Percentiles rank a stretch among this genome's conserved stretches.
Evolutionary conservation across 257 asterid genomes (phyloP).

Genomic region (Solanum acaule): DNA sequence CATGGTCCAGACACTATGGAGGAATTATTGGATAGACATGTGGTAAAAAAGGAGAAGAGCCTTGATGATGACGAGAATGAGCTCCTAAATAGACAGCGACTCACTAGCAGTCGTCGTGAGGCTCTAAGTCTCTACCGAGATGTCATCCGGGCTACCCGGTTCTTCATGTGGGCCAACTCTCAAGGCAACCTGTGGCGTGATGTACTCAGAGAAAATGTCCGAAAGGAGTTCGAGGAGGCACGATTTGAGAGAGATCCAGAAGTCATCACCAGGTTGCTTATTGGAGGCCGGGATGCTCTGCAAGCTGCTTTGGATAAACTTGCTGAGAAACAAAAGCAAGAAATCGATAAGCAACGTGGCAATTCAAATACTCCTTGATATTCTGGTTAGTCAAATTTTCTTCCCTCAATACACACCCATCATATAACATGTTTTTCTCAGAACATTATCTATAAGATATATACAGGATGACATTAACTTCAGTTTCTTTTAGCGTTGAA

Average conservation of each 20-base stretch:
- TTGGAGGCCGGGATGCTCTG: slow-evolving; percentile 87
- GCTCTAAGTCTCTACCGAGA: slow-evolving; percentile 83
- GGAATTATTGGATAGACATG: slow-evolving; percentile 79
- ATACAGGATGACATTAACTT: neutral
- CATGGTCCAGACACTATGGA: slow-evolving; percentile 87
- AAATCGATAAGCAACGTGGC: slow-evolving; percentile 49
- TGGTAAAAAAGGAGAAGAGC: slow-evolving; percentile 40
- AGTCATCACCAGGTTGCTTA: slow-evolving; percentile 59
- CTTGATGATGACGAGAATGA: slow-evolving; percentile 58
- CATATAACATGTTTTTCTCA: neutral
- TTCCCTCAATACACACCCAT: neutral
- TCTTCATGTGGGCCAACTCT: slow-evolving; percentile 82
- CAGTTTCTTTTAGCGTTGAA: neutral
- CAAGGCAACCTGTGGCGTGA: slow-evolving; percentile 89
- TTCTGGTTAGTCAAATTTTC: neutral
- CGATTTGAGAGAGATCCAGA: slow-evolving; percentile 84
- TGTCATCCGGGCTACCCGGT: slow-evolving; percentile 74
- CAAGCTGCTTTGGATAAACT: slow-evolving; percentile 82
- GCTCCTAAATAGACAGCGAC: slow-evolving; percentile 44
- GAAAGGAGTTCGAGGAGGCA: slow-evolving; percentile 84
- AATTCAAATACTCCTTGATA: slow-evolving; percentile 13
- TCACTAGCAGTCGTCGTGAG: slow-evolving; percentile 83
- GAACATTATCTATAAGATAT: neutral
- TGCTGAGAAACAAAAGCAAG: slow-evolving; percentile 86
- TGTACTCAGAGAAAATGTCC: slow-evolving; percentile 72